Evolutionary conservation across 2,329 filamentous ascomycete genomes (phyloP).

Genomic region (Talaromyces islandicus): DNA sequence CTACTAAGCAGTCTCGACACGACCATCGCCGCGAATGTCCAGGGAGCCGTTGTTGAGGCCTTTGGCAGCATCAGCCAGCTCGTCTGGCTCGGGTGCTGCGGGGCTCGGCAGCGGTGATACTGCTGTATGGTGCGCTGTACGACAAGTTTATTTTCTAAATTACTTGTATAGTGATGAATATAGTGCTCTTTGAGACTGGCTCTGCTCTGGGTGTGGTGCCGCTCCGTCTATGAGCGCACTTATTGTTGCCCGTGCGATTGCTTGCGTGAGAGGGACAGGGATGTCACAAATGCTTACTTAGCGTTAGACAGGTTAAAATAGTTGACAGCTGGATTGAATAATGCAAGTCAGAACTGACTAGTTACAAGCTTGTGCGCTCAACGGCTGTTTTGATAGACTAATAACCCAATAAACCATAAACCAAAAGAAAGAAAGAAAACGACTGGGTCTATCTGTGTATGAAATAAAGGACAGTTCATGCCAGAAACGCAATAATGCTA

Average conservation of each 20-base stretch:
- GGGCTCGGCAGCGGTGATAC: slow-evolving; percentile 34
- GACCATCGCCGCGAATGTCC: slow-evolving; percentile 46
- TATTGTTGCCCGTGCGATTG: slow-evolving; percentile 37
- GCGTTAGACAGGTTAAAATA: background rate
- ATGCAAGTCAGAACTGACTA: background rate
- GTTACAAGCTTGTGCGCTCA: background rate
- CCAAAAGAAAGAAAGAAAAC: background rate
- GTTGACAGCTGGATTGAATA: background rate
- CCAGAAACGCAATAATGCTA: background rate
- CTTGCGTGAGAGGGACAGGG: slow-evolving; percentile 24
- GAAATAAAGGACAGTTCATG: background rate
- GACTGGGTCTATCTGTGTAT: background rate
- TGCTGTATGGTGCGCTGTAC: slow-evolving; percentile 35
- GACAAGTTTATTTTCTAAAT: slow-evolving; percentile 42
- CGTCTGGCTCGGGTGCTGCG: slow-evolving; percentile 39
- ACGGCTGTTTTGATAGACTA: background rate
- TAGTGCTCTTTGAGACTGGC: slow-evolving; percentile 26
- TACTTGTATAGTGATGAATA: slow-evolving; percentile 29
- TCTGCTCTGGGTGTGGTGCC: slow-evolving; percentile 38
- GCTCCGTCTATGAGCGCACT: slow-evolving; percentile 41
- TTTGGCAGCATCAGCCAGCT: slow-evolving; percentile 35
- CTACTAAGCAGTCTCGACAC: slow-evolving; percentile 35
- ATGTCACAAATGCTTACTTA: background rate
- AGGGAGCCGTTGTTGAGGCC: slow-evolving; percentile 35
- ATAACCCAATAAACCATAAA: background rate